Conservation (phyloP, 2,329 filamentous ascomycete genomes). For the Aureobasidium subglaciale region DNA sequence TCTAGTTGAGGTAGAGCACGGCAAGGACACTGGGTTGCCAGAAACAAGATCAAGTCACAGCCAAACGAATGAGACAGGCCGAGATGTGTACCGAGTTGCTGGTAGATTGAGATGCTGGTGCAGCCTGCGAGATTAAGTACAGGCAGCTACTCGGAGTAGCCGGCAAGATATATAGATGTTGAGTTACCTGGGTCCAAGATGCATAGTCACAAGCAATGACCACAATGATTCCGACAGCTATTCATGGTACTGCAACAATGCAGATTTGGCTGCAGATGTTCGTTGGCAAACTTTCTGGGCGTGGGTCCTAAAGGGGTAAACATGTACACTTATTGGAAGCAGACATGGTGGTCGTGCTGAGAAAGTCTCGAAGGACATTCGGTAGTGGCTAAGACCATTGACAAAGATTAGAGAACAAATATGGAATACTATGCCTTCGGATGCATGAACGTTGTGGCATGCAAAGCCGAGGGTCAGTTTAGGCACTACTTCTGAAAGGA, state of each 20-base stretch:
- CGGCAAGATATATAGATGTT: constrained; percentile 6
- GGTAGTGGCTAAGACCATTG: constrained; percentile 12
- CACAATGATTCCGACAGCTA: constrained; percentile 8
- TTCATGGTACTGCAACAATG: constrained; percentile 14
- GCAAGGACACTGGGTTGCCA: not conserved
- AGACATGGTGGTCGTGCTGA: not conserved
- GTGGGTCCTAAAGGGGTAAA: not conserved
- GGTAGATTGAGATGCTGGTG: not conserved
- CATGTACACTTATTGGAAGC: not conserved
- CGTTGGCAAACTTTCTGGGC: constrained; percentile 4
- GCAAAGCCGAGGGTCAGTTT: constrained; percentile 1
- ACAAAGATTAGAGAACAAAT: constrained; percentile 12
- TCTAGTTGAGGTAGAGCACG: not conserved
- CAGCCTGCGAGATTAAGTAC: not conserved
- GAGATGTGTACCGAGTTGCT: not conserved
- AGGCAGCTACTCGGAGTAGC: not conserved
- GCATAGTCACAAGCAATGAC: constrained; percentile 1
- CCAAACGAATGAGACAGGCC: not conserved
- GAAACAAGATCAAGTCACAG: not conserved
- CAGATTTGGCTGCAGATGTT: constrained; percentile 12
- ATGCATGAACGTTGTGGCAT: constrained; percentile 13
- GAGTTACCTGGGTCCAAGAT: not conserved
- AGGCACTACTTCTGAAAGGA: not conserved
- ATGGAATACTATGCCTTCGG: constrained; percentile 1
- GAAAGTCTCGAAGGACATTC: not conserved